A percentile compares a stretch with the other conserved stretches of the same genome.
Evolutionary conservation across 441 rosid species (phyloP).

Genomic region (Jatropha podagrica): DNA sequence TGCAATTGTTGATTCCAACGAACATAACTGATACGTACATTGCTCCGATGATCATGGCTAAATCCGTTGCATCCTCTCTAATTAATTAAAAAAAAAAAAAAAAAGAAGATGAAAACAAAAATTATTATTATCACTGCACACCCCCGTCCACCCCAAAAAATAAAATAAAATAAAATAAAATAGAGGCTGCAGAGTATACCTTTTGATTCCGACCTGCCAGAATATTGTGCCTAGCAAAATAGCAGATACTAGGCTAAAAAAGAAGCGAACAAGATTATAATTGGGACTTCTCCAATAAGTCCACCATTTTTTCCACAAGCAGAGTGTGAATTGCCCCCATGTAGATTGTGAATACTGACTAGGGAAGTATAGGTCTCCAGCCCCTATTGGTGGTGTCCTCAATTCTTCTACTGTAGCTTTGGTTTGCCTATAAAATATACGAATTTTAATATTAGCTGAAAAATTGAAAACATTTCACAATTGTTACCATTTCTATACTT

Average conservation of each 20-base stretch:
- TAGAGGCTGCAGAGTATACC: background rate
- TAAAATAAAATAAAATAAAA: too few species aligned
- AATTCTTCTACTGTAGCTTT: conserved; percentile 53
- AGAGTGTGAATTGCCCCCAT: conserved; percentile 52
- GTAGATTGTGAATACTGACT: conserved; percentile 53
- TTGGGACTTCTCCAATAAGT: conserved; percentile 76
- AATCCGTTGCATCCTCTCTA: conserved; percentile 16
- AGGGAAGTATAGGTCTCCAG: conserved; percentile 52
- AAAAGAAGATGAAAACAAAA: too few species aligned
- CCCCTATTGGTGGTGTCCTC: conserved; percentile 47
- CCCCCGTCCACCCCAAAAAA: too few species aligned
- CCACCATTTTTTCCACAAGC: conserved; percentile 67
- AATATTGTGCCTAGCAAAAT: conserved; percentile 24
- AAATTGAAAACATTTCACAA: background rate
- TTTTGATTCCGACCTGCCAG: conserved; percentile 25
- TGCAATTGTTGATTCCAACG: conserved; percentile 19
- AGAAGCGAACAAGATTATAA: conserved; percentile 55
- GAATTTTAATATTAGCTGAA: background rate
- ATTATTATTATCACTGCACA: background rate
- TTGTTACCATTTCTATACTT: background rate
- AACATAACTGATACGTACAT: conserved; percentile 33
- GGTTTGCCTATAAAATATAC: conserved; percentile 46
- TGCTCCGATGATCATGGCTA: conserved; percentile 63
- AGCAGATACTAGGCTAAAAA: conserved; percentile 38
- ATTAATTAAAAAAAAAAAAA: too few species aligned